Base-by-base conservation (phyloP, 2,329 filamentous ascomycete species). In the Trichoderma aggressivum region DNA sequence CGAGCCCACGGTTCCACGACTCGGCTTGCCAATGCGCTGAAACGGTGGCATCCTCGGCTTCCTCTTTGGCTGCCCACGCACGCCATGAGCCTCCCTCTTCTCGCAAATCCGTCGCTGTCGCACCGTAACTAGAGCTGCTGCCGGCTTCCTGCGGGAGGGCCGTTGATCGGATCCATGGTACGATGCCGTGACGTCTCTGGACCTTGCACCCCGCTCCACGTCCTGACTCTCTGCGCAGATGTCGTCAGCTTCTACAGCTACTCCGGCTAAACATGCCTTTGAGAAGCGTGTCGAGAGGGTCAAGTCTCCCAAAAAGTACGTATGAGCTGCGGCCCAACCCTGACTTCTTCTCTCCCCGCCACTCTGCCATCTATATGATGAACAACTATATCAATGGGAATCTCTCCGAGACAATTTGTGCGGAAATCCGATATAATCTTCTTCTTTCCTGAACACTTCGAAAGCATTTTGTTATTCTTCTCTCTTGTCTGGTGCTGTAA, bases 301-400 rank as follows among this genome's bases (percentile, higher is more conserved):
- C 77, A 95, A 94, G 79, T 90, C 93, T 62, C 92, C 92, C 39
- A 99, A 98, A 83, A 93, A 90, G 96, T 97, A 90, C 84, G 91
- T 32, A 30, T 24, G 50, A 26, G 16, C 26, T 14, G 4, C 12
- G n/a, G n/a, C 43, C 47, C 36, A 28, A 34, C 71, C 62, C 72
- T 32, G 39, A 24, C 65, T 66, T 64, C 34, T 47, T 56, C 60
- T 43, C 26, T n/a, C 32, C 21, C 10, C 10, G 11, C 56, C 66
- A 61, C 16, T 30, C 14, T 62, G 74, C 75, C 74, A 84, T 77
- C 75, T 74, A 84, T 77, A 85, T 89, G 86, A 97, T 97, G 94
- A 97, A 93, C 86, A 87, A 87, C 84, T 84, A 87, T 90, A 91
- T 93, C 91, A 97, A 97, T 99, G 96, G 96, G 96, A 99, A 99